Conservation (phyloP, 2,329 filamentous ascomycete species). For the Rhexocercosporidium sp. region DNA sequence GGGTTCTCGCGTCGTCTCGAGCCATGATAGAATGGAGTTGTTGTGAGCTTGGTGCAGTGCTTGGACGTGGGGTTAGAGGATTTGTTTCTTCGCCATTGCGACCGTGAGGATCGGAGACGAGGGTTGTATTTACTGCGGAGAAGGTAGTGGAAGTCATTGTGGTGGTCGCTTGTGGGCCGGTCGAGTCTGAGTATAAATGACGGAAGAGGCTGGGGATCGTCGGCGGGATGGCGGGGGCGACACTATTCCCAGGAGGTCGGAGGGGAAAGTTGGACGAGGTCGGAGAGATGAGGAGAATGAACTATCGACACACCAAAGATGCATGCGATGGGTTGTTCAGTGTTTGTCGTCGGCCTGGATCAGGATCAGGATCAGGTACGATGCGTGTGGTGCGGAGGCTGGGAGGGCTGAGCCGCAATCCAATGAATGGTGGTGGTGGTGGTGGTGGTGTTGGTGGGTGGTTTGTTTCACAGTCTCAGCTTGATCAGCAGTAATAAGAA, state of each 20-base stretch:
- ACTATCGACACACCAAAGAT: background rate
- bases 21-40: slow-evolving; percentile 44
- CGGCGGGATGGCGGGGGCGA: slow-evolving; percentile 22
- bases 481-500: slow-evolving; percentile 22
- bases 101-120: slow-evolving; percentile 47
- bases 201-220: slow-evolving; percentile 35
- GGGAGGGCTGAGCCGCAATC: slow-evolving; percentile 28
- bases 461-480: slow-evolving; percentile 22
- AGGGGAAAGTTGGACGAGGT: slow-evolving; percentile 23
- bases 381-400: slow-evolving; percentile 12
- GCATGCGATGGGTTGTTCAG: background rate
- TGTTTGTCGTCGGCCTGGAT: slow-evolving; percentile 19
- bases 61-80: slow-evolving; percentile 57
- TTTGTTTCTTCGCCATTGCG: slow-evolving; percentile 54
- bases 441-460: slow-evolving; percentile 15
- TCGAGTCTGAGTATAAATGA: slow-evolving; percentile 27
- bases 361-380: slow-evolving; percentile 24
- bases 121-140: slow-evolving; percentile 63
- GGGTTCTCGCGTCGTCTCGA: slow-evolving; percentile 61
- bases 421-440: slow-evolving; percentile 13
- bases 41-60: slow-evolving; percentile 49
- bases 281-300: slow-evolving; percentile 28
- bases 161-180: slow-evolving; percentile 20
- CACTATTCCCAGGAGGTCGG: slow-evolving; percentile 25
- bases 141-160: slow-evolving; percentile 65